Evolutionary conservation across 352 stramenopile genomes (phyloP), one percentile per base, ranked within the genome.

Genomic region (Pythium pyrilobum): DNA sequence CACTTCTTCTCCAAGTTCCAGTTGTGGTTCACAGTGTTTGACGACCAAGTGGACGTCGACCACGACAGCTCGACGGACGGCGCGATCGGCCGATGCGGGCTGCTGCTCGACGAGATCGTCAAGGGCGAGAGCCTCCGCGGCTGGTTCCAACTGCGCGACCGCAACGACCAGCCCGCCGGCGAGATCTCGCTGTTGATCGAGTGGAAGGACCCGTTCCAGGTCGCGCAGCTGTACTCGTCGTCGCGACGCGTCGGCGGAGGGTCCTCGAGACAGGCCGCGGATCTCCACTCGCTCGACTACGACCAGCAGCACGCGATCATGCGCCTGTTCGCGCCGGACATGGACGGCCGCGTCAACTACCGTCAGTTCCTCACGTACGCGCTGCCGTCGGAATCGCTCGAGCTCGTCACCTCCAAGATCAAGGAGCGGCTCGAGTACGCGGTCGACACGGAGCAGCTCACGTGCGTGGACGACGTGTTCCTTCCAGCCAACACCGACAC

Each of bases 21-120:
- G 1, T 64, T 97, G 1, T 79, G 72, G 70, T 69, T 96, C 23
- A 95, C 84, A 9, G 77, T 96, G 0, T 93, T 97, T 64, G 85
- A 96, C 56, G 86, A 95, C 32, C 62, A 86, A 61, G 56, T 62
- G 10, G 70, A 82, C 13, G 25, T 73, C 5, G 61, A 75, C 15
- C 51, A 63, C 10, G 64, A 48, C 27, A 54, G 42, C 16, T 49
- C 73, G 20, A 41, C 76, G 24, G 74, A 87, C 28, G 84, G 77
- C 1, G 58, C 94, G 33, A 69, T 97, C 48, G 87, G 87, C 0
- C 78, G 73, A n/a, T 85, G 71, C 38, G 74, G 74, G 7, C 18
- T 97, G n/a, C 44, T 69, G 27, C 66, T 97, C 9, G 65, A 71
- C 1, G 66, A 85, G 25, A 69, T 97, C 23, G 67, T 77, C 0